These are phyloP conservation scores for Cynanchum wilfordii DNA, from an alignment of 257 asterid genomes.

Conservation along the genomic window DNA sequence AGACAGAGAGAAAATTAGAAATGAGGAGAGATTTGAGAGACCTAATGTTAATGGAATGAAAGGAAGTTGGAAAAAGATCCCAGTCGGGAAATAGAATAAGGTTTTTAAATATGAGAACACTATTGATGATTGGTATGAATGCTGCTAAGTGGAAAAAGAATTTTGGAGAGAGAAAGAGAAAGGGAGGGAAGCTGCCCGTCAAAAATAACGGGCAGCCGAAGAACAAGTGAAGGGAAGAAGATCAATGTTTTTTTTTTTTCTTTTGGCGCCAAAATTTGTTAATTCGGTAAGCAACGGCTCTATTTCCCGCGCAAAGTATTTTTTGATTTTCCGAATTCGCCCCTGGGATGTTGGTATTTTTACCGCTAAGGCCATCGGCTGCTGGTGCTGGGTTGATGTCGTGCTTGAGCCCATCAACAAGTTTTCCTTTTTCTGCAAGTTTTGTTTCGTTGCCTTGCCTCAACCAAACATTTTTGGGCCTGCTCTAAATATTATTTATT, in stretches of 20 bases:
- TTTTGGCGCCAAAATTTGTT: slow-evolving; percentile 53
- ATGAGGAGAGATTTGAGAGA: slow-evolving; percentile 17
- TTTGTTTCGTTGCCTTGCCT: no score
- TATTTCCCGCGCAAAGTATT: slow-evolving; percentile 44
- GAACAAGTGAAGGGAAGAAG: slow-evolving; percentile 10
- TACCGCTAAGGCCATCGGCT: background rate
- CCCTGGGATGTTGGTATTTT: background rate
- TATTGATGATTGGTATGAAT: slow-evolving; percentile 14
- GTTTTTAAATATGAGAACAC: background rate
- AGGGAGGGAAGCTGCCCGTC: slow-evolving; percentile 41
- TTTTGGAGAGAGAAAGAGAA: slow-evolving; percentile 10
- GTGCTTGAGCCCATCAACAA: background rate
- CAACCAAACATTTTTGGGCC: background rate
- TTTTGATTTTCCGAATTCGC: slow-evolving; percentile 9
- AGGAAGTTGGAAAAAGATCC: background rate
- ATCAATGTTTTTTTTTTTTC: slow-evolving; percentile 1
- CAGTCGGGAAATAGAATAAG: background rate
- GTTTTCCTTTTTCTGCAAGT: background rate
- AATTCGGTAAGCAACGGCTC: slow-evolving; percentile 61
- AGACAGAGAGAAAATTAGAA: slow-evolving; percentile 7
- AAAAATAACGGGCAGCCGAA: slow-evolving; percentile 35
- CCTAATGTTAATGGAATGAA: slow-evolving; percentile 6
- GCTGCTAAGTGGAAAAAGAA: slow-evolving; percentile 6
- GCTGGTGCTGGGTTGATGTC: background rate
- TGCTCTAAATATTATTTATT: no score